Conservation (phyloP, 306 rosid genomes). For the Cucurbita moschata region DNA sequence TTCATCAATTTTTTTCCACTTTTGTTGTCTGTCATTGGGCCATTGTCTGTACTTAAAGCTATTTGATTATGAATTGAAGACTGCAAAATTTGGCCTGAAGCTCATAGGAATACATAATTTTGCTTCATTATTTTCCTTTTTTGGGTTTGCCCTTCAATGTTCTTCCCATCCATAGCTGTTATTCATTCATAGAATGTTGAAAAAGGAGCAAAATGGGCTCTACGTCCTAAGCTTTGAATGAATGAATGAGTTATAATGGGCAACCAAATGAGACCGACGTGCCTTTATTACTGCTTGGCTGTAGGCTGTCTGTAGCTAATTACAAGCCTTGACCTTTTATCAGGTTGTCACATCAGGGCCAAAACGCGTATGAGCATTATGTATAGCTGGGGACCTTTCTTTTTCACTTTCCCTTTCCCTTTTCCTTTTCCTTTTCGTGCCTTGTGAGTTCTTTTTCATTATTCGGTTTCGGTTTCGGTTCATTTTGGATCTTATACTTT, state of each 20-base stretch:
- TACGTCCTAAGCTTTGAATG: not conserved
- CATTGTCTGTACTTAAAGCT: not conserved
- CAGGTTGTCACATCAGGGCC: not conserved
- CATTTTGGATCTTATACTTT: not conserved
- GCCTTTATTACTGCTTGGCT: not conserved
- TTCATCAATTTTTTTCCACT: conserved; percentile 16
- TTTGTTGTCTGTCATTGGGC: conserved; percentile 16
- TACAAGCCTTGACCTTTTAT: not conserved
- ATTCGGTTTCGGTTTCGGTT: too few species aligned
- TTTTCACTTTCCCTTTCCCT: too few species aligned
- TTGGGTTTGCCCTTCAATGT: too few species aligned
- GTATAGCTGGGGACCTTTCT: too few species aligned
- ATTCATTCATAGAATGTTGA: not conserved
- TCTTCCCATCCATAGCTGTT: not conserved
- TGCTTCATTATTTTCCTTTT: not conserved
- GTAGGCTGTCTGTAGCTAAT: not conserved
- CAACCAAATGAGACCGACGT: not conserved
- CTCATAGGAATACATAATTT: not conserved
- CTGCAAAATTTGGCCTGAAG: not conserved
- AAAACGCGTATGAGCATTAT: not conserved
- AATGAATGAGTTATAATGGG: not conserved
- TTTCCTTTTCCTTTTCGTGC: too few species aligned
- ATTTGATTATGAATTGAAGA: conserved; percentile 1
- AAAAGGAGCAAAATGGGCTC: not conserved
- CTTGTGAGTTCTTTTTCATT: too few species aligned